Evolutionary conservation across 2,329 filamentous ascomycete genomes (phyloP).

Genomic region (Nigrospora osmanthi): DNA sequence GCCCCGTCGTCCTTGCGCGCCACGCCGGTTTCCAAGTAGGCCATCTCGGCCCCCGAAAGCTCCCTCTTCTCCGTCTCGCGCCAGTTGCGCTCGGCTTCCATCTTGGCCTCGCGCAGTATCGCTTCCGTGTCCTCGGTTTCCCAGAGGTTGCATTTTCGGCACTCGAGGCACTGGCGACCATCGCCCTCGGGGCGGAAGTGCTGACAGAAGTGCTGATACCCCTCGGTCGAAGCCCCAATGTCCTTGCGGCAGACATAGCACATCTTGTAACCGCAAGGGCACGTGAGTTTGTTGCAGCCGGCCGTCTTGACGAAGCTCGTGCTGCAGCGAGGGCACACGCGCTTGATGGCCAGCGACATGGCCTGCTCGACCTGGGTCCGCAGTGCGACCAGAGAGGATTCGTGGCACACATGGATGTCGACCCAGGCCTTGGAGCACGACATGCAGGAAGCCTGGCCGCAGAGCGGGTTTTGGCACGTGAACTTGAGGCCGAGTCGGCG

Average conservation of each 20-base stretch:
- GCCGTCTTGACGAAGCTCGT: conserved; percentile 87
- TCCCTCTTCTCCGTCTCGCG: conserved; percentile 54
- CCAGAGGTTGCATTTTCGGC: conserved; percentile 72
- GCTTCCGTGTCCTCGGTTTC: conserved; percentile 67
- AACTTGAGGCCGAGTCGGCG: conserved; percentile 70
- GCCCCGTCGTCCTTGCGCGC: conserved; percentile 10
- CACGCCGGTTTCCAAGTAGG: conserved; percentile 47
- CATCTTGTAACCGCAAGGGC: conserved; percentile 94
- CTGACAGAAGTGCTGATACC: conserved; percentile 92
- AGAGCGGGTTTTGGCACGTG: conserved; percentile 62
- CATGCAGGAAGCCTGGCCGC: conserved; percentile 67
- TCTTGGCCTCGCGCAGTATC: conserved; percentile 60
- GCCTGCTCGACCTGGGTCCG: conserved; percentile 87
- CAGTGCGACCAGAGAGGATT: conserved; percentile 71
- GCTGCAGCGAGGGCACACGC: conserved; percentile 86
- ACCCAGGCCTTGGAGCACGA: conserved; percentile 76
- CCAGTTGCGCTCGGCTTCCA: conserved; percentile 67
- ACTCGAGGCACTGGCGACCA: conserved; percentile 63
- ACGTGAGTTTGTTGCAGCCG: conserved; percentile 96
- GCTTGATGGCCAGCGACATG: conserved; percentile 89
- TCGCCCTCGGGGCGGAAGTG: conserved; percentile 84
- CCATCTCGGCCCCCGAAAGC: conserved; percentile 45
- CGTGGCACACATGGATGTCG: conserved; percentile 86
- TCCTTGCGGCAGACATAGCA: conserved; percentile 91
- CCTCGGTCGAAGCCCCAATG: conserved; percentile 52